phyloP scores from a whole-genome alignment of 129 eudicot genomes.

The sunflower (Helianthus annuus) region HanXRQr2.0-SUNRISE NC_035446.2:166897871-166898370 shows the following conservation, averaged over 20 bases:
- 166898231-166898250: not conserved
- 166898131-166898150: slow-evolving; percentile 24
- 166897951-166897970: not conserved
- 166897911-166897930: not conserved
- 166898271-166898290: too few relatives aligned
- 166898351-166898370: too few relatives aligned
- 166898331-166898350: too few relatives aligned
- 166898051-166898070: slow-evolving; percentile 39
- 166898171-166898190: slow-evolving; percentile 5
- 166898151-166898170: slow-evolving; percentile 9
- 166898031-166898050: slow-evolving; percentile 19
- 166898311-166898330: too few relatives aligned
- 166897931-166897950: not conserved
- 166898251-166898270: not conserved
- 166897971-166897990: not conserved
- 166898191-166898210: slow-evolving; percentile 7
- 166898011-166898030: slow-evolving; percentile 32
- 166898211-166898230: not conserved
- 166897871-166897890: not conserved
- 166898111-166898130: slow-evolving; percentile 30
- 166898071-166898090: slow-evolving; percentile 37
- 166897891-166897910: not conserved
- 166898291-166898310: too few relatives aligned
- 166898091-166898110: slow-evolving; percentile 40
- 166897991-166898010: slow-evolving; percentile 20